phyloP scores from a whole-genome alignment of 140 eudicot species.

The Oenanthe javanica region DNA sequence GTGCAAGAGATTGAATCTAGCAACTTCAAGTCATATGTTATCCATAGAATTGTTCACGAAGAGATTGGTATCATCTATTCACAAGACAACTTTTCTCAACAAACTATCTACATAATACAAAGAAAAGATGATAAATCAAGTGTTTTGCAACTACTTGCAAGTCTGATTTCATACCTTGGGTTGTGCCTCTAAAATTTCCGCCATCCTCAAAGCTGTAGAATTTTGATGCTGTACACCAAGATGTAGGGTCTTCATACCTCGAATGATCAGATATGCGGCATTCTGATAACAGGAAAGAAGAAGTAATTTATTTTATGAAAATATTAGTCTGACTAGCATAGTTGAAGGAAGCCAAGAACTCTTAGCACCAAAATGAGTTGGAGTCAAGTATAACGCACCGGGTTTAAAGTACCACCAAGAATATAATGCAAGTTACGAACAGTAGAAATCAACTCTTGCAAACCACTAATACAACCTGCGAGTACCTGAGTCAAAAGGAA shows the following conservation, averaged over 20 bases:
- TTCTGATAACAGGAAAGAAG: conserved; percentile 34
- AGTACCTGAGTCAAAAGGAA: conserved; percentile 43
- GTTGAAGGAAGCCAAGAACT: background rate
- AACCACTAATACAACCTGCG: conserved; percentile 83
- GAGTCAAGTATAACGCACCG: conserved; percentile 40
- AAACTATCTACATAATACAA: too few relatives aligned
- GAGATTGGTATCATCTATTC: background rate
- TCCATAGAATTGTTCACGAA: background rate
- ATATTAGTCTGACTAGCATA: background rate
- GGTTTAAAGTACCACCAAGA: conserved; percentile 82
- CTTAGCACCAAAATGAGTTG: background rate
- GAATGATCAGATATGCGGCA: conserved; percentile 70
- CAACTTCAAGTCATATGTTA: background rate
- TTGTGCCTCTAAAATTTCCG: conserved; percentile 97
- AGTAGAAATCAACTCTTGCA: conserved; percentile 50
- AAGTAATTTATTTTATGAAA: background rate
- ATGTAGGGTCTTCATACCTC: conserved; percentile 92
- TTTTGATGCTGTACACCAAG: conserved; percentile 96
- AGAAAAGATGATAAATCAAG: too few relatives aligned
- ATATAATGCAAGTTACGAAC: conserved; percentile 82
- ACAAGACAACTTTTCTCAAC: background rate
- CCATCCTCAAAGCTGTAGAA: conserved; percentile 85
- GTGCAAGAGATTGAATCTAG: too few relatives aligned
- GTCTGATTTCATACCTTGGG: conserved; percentile 51
- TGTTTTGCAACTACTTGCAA: background rate